A percentile compares a stretch with the other conserved stretches of the same genome.
These are phyloP conservation scores for Sclerotiophoma versabilis DNA, from an alignment of 2,329 filamentous ascomycete genomes.

Conservation along the genomic window DNA sequence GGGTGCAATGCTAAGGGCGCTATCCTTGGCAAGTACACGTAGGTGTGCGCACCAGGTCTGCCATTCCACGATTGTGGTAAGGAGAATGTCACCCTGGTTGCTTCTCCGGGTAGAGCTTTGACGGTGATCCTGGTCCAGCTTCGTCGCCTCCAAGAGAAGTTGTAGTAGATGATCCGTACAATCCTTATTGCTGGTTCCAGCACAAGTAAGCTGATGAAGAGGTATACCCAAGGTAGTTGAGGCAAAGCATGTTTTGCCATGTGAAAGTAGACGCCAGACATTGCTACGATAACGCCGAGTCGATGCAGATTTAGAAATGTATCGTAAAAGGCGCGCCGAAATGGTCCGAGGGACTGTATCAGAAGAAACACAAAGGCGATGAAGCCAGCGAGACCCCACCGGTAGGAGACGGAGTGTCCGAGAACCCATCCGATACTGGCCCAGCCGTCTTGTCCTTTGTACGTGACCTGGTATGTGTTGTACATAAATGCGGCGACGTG, in stretches of 20 bases:
- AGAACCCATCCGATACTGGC: conserved; percentile 38
- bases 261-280: conserved; percentile 71
- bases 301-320: conserved; percentile 76
- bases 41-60: conserved; percentile 75
- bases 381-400: conserved; percentile 67
- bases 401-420: conserved; percentile 53
- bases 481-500: conserved; percentile 68
- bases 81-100: conserved; percentile 71
- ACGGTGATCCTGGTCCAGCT: conserved; percentile 60
- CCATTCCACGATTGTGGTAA: conserved; percentile 75
- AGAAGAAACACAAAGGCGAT: conserved; percentile 65
- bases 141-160: conserved; percentile 68
- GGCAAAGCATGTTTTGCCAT: conserved; percentile 60
- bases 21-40: conserved; percentile 74
- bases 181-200: conserved; percentile 66
- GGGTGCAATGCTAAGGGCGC: conserved; percentile 75
- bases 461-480: conserved; percentile 47
- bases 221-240: conserved; percentile 66
- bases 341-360: conserved; percentile 70
- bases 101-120: conserved; percentile 75
- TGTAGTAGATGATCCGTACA: conserved; percentile 66
- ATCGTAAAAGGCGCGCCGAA: conserved; percentile 81
- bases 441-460: conserved; percentile 55
- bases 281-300: conserved; percentile 62
- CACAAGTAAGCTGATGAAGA: conserved; percentile 67